Evolutionary conservation across 768 basidiomycete genomes (phyloP).

Genomic region (Mycena filopes): DNA sequence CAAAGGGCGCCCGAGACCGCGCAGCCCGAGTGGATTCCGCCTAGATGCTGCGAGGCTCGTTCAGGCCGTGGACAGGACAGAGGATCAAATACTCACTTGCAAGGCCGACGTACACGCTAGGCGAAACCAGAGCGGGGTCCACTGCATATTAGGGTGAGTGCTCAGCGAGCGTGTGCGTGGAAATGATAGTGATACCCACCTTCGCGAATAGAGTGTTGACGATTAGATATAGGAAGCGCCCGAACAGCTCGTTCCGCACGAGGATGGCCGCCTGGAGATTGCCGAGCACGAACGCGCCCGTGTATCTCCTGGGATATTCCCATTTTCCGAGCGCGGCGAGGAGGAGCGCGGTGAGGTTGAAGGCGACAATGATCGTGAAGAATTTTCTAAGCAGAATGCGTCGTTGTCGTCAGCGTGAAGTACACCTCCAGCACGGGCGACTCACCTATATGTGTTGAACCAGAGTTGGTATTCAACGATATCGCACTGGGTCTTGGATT

Average conservation of each 20-base stretch:
- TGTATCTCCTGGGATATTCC: conserved; percentile 72
- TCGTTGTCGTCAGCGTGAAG: conserved; percentile 1
- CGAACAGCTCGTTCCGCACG: conserved; percentile 85
- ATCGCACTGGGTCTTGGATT: conserved; percentile 48
- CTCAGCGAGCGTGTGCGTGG: neutral
- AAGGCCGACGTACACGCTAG: conserved; percentile 78
- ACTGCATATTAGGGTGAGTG: conserved; percentile 37
- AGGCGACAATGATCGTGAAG: conserved; percentile 66
- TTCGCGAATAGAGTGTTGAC: conserved; percentile 85
- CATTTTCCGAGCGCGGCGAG: conserved; percentile 73
- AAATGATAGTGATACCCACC: conserved; percentile 55
- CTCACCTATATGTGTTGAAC: conserved; percentile 84
- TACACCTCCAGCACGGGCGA: neutral
- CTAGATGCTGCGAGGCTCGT: conserved; percentile 65
- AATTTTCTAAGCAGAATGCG: conserved; percentile 67
- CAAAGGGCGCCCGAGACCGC: conserved; percentile 79
- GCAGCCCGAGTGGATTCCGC: conserved; percentile 88
- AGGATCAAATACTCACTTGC: conserved; percentile 16
- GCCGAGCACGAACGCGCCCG: conserved; percentile 80
- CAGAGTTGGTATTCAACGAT: conserved; percentile 72
- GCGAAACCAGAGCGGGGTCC: conserved; percentile 71
- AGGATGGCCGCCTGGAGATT: conserved; percentile 80
- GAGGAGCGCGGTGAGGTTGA: conserved; percentile 70
- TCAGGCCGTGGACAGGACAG: neutral
- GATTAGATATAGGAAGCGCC: conserved; percentile 76